Evolutionary conservation across 1,139 yeast species (phyloP).

Genomic region (Magnusiomyces clavatus): DNA sequence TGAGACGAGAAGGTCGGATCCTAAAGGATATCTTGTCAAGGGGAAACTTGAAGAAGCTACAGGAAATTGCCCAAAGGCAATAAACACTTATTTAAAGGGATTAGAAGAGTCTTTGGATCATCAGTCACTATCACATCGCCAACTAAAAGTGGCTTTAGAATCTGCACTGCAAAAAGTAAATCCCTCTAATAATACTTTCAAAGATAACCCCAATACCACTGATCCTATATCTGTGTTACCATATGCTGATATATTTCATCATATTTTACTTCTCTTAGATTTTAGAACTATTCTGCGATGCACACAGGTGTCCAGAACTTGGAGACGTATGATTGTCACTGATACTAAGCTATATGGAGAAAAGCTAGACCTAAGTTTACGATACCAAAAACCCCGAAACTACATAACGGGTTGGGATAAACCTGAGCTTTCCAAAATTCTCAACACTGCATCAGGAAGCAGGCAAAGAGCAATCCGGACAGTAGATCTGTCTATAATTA

Average conservation of each 20-base stretch:
- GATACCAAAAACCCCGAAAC: neutral
- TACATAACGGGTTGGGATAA: neutral
- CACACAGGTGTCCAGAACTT: neutral
- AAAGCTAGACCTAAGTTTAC: neutral
- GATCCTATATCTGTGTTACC: slow-evolving; percentile 1
- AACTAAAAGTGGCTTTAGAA: neutral
- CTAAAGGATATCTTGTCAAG: neutral
- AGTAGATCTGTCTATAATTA: neutral
- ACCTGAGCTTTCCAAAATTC: neutral
- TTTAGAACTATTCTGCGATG: neutral
- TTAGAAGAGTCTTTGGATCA: neutral
- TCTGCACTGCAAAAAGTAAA: neutral
- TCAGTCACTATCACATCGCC: neutral
- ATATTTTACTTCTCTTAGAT: neutral
- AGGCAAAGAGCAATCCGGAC: neutral
- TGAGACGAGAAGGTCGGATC: neutral
- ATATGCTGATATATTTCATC: slow-evolving; percentile 1
- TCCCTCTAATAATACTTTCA: neutral
- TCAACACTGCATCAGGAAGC: neutral
- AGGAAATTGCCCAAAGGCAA: neutral
- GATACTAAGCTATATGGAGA: neutral
- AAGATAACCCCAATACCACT: neutral
- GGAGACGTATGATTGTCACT: neutral
- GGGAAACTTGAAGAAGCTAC: neutral
- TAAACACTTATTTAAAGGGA: neutral